Evolutionary conservation across 2,329 filamentous ascomycete genomes (phyloP), one percentile per base, ranked within the genome.

Genomic region (Corinectria fuckeliana): DNA sequence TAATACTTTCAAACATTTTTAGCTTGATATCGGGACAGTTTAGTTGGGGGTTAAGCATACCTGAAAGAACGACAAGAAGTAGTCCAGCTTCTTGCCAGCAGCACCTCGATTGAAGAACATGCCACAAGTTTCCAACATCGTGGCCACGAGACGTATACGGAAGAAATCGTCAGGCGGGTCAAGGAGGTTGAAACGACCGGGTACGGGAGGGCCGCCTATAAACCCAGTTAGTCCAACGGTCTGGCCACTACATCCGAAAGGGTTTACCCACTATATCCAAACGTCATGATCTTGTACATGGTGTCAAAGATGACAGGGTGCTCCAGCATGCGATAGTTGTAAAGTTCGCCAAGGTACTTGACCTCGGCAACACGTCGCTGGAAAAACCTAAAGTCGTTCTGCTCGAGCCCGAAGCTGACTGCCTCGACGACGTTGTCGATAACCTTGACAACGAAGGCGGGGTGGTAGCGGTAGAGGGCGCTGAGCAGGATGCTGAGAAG

Each of bases 341-440:
- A 99, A 9, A 99, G 85, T 76, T 99, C 95, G 20, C 92, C 93
- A 5, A 99, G 82, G 73, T 97, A 99, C 74, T 97, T 98, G 71
- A 97, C 92, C 75, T 98, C 94, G 3, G 96, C 92, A 62, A 99
- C 89, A 20, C 95, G 90, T 60, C 93, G 90, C 77, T 99, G 95
- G 73, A 96, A 97, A 78, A 93, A 96, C 71, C 96, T 93, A 83
- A 97, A 99, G 74, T 99, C 95, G 69, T 98, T 98, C 68, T 93
- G 87, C 76, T 99, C 95, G 2, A 99, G 82, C 1, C 95, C 95
- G 64, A 96, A 85, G 1, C 86, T 90, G 64, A 99, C 90, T 5
- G 91, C 90, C 76, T 99, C 96, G 14, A 98, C 82, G 5, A 98
- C 80, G 64, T 94, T 93, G 74, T 99, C 95, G 63, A 99, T 92